Evolutionary conservation across 1,284 basidiomycete genomes (phyloP), one percentile per base, ranked within the genome.

Genomic region (Termitomyces sp.): DNA sequence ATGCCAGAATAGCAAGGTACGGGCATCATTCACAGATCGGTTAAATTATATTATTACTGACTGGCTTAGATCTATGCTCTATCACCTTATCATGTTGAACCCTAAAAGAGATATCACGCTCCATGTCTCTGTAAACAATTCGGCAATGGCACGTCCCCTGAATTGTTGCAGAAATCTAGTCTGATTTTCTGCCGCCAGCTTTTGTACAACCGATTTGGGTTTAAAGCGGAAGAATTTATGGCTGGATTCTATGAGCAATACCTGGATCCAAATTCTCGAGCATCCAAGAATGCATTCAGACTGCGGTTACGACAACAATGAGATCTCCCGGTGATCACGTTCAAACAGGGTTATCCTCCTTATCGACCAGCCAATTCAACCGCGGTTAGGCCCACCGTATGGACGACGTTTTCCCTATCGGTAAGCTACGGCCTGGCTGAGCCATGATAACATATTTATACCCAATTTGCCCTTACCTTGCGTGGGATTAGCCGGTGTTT

Each of bases 211-310:
- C 81, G 82, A 51, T 90, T 91, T 61, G 89, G 89, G 17, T 90
- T 91, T 77, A 91, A 91, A 63, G 86, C 87, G 0, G 88, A 90
- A 67, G 86, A 88, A 65, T 90, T 90, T 60, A 77, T 91, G 36
- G 80, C 81, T 28, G 87, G 86, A 17, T 91, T 91, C 62, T 91
- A 90, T 60, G 84, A 88, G 44, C 77, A 83, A 42, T 90, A 90
- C 65, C 70, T 90, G 17, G 80, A 85, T 62, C 69, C 79, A 3
- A 72, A 81, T 21, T 87, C 86, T 17, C 77, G 80, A 53, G 77
- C 78, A 7, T 90, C 88, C 10, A 89, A 85, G 68, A 90, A 91
- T 64, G 89, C 88, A 4, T 86, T 90, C 69, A 75, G 81, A 41
- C 70, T 91, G 46, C 71, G 74, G 19, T 65, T 76, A 36, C 70